Base-by-base conservation (phyloP, 1,139 yeast genomes). In the Geotrichum carabidarum region DNA sequence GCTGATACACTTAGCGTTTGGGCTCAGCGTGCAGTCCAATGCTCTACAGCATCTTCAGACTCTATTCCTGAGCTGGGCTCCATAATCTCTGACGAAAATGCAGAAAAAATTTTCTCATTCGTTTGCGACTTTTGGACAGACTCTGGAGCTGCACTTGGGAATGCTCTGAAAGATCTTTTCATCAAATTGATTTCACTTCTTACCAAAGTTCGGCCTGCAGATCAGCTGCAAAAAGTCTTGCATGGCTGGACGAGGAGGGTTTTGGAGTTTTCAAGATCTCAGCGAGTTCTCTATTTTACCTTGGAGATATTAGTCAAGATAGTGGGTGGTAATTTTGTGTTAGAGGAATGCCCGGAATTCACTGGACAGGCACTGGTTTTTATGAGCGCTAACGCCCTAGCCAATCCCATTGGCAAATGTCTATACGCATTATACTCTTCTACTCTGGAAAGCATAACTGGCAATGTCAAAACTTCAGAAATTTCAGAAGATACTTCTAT, bases 71-170 rank as follows among this genome's bases (percentile, higher is more conserved):
- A 50, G 36, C 44, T 49, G 38, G 54, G 55, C 17, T 22, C 49
- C 12, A 49, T 60, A 4, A 59, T 76, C 4, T 51, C 63, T 0
- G 58, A 60, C 9, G 65, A 68, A 1, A 70, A 65, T 15, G 68
- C 75, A 4, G 68, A 73, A 43, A 65, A 64, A 27, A 60, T 82
- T 1, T 83, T 83, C 63, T 73, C 74, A 37, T 84, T 79, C 64
- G 77, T 85, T 8, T 70, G 84, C 48, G 89, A 82, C 60, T 82
- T 81, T 63, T 82, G 90, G 82, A 82, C 81, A 53, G 86, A 82
- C 52, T 79, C 88, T 1, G 83, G 86, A 4, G 82, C 87, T 1
- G 83, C 94, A 0, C 70, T 86, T 37, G 81, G 84, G 6, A 86
- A 84, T 61, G 84, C 94, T 0, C 68, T 87, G 51, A 77, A 75